These are phyloP conservation scores for Amphirosellinia nigrospora DNA, from an alignment of 495 filamentous ascomycete genomes.

Conservation along the genomic window DNA sequence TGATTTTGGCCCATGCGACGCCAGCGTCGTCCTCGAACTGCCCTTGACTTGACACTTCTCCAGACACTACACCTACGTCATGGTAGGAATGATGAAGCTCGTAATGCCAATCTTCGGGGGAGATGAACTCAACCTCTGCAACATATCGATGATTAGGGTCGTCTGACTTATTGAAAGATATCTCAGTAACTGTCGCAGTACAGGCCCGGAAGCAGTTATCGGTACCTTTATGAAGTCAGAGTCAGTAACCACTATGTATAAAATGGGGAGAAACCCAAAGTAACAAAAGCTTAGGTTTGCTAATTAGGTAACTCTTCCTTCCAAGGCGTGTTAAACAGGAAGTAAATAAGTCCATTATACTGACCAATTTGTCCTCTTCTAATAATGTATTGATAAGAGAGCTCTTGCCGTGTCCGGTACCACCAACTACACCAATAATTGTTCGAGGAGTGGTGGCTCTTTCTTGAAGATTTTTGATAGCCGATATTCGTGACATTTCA, in stretches of 20 bases:
- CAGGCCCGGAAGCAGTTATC: constrained; percentile 51
- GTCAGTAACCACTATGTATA: neutral
- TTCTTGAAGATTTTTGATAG: constrained; percentile 39
- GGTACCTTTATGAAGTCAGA: neutral
- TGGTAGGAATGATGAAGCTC: constrained; percentile 52
- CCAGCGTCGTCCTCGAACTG: constrained; percentile 52
- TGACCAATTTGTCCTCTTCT: constrained; percentile 42
- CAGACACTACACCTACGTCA: constrained; percentile 50
- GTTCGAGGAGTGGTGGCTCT: constrained; percentile 32
- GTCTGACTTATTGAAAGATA: constrained; percentile 55
- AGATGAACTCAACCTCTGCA: constrained; percentile 63
- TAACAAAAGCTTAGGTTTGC: neutral
- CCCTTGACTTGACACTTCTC: constrained; percentile 42
- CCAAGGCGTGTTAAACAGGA: neutral
- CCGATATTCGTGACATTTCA: constrained; percentile 40
- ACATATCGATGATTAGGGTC: constrained; percentile 50
- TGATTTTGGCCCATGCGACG: constrained; percentile 65
- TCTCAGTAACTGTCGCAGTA: constrained; percentile 65
- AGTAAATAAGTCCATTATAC: neutral
- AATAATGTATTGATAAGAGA: constrained; percentile 60
- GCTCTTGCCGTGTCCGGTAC: constrained; percentile 58
- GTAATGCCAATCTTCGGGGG: constrained; percentile 53
- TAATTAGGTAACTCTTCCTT: neutral
- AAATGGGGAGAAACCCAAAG: neutral
- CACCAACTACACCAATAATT: constrained; percentile 56